Percentiles rank a stretch among this genome's conserved stretches.
Evolutionary conservation across 1,284 basidiomycete species (phyloP).

Genomic region (Cystobasidium sp.): DNA sequence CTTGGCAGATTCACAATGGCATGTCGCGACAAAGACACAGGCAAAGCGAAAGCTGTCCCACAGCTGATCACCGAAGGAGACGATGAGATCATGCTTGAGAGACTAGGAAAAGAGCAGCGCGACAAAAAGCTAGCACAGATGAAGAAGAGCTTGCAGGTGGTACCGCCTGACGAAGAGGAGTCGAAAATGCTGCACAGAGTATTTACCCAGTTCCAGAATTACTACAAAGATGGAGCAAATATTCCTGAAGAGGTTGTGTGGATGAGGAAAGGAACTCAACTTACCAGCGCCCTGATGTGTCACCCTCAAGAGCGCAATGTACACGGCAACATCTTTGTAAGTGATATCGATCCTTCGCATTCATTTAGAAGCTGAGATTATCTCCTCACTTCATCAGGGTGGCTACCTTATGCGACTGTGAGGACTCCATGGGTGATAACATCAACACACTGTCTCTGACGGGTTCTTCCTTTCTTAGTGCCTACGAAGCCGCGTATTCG

Average conservation of each 20-base stretch:
- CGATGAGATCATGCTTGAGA: slow-evolving; percentile 46
- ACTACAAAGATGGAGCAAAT: slow-evolving; percentile 44
- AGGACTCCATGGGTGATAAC: background rate
- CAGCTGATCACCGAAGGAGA: slow-evolving; percentile 32
- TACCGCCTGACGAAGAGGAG: slow-evolving; percentile 56
- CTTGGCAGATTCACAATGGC: slow-evolving; percentile 56
- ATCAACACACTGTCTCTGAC: background rate
- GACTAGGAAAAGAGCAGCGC: slow-evolving; percentile 51
- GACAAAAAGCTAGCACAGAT: slow-evolving; percentile 53
- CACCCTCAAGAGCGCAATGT: slow-evolving; percentile 37
- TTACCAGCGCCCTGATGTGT: slow-evolving; percentile 50
- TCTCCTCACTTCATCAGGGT: slow-evolving; percentile 15
- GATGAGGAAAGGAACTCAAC: slow-evolving; percentile 50
- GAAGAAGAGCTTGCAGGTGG: slow-evolving; percentile 51
- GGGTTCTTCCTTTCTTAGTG: slow-evolving; percentile 52
- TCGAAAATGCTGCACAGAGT: slow-evolving; percentile 55
- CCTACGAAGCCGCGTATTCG: slow-evolving; percentile 57
- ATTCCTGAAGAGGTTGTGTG: slow-evolving; percentile 49
- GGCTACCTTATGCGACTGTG: slow-evolving; percentile 49
- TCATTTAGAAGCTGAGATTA: background rate
- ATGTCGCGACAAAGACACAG: slow-evolving; percentile 41
- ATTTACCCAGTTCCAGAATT: slow-evolving; percentile 48
- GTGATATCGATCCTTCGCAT: background rate
- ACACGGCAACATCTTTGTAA: slow-evolving; percentile 46
- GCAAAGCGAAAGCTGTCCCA: slow-evolving; percentile 42